Evolutionary conservation across 2,329 filamentous ascomycete species (phyloP).

Genomic region (Aspergillus quadrilineatus): DNA sequence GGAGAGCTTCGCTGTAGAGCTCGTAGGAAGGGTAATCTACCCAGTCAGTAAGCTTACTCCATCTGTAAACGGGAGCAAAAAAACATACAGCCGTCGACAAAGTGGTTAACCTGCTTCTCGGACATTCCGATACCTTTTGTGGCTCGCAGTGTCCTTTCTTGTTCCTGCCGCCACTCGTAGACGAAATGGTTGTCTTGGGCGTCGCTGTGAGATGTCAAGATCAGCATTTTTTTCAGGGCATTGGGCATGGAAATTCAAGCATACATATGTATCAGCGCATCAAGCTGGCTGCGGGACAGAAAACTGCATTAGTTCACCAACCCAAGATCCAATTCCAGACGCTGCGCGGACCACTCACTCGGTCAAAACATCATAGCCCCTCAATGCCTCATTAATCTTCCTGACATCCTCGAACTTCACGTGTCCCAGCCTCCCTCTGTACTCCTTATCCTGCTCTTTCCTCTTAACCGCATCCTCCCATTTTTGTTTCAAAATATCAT

Average conservation of each 20-base stretch:
- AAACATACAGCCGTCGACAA: slow-evolving; percentile 66
- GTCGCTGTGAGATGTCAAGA: slow-evolving; percentile 47
- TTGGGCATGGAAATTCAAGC: slow-evolving; percentile 18
- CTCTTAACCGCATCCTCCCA: slow-evolving; percentile 52
- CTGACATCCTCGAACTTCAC: slow-evolving; percentile 57
- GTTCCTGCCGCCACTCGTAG: slow-evolving; percentile 79
- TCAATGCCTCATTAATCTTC: slow-evolving; percentile 60
- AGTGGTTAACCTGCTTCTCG: slow-evolving; percentile 72
- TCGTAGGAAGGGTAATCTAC: slow-evolving; percentile 69
- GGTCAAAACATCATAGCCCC: slow-evolving; percentile 59
- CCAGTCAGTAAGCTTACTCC: neutral
- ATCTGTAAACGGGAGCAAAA: neutral
- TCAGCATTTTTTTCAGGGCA: slow-evolving; percentile 2
- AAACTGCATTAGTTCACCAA: neutral
- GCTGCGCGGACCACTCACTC: slow-evolving; percentile 34
- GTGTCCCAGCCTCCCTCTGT: slow-evolving; percentile 53
- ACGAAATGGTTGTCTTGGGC: slow-evolving; percentile 72
- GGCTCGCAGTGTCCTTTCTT: slow-evolving; percentile 69
- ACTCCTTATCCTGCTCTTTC: slow-evolving; percentile 45
- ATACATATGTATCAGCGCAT: slow-evolving; percentile 65
- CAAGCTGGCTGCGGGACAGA: slow-evolving; percentile 46
- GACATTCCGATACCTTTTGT: slow-evolving; percentile 75
- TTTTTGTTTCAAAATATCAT: slow-evolving; percentile 54
- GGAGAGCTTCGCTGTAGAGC: slow-evolving; percentile 62
- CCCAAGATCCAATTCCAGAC: neutral